Percentiles rank a stretch among this genome's conserved stretches.
phyloP scores from a whole-genome alignment of 208 protist genomes.

The Leptomonas seymouri region DNA sequence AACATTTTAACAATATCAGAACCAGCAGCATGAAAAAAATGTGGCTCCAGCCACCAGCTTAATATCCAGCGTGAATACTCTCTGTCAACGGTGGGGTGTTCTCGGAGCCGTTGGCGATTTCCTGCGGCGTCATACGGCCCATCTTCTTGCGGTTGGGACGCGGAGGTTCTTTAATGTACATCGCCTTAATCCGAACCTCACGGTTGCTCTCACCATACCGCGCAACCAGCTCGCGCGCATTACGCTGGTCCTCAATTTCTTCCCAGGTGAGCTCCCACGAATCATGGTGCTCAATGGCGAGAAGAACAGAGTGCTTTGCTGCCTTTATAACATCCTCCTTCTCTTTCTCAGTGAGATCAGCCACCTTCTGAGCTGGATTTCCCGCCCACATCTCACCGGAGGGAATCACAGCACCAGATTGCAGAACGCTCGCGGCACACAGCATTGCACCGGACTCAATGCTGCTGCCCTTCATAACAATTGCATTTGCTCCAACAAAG shows the following conservation, averaged over 20 bases:
- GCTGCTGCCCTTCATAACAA: slow-evolving; percentile 83
- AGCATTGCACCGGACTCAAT: slow-evolving; percentile 91
- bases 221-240: slow-evolving; percentile 76
- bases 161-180: slow-evolving; percentile 92
- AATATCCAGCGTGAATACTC: slow-evolving; percentile 64
- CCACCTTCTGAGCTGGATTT: slow-evolving; percentile 89
- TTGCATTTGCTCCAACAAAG: slow-evolving; percentile 86
- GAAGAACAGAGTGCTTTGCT: slow-evolving; percentile 89
- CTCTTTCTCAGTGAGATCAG: slow-evolving; percentile 86
- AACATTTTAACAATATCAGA: neutral
- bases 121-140: slow-evolving; percentile 73
- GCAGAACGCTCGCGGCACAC: slow-evolving; percentile 86
- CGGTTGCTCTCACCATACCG: slow-evolving; percentile 67
- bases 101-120: slow-evolving; percentile 67
- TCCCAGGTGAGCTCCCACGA: slow-evolving; percentile 92
- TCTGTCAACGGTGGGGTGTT: slow-evolving; percentile 66
- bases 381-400: slow-evolving; percentile 94
- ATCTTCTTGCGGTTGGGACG: slow-evolving; percentile 78
- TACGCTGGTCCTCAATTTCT: slow-evolving; percentile 82
- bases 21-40: neutral
- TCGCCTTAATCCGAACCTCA: slow-evolving; percentile 78
- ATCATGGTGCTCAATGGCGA: slow-evolving; percentile 89
- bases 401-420: slow-evolving; percentile 84
- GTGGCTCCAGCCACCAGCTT: neutral
- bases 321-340: slow-evolving; percentile 89